Evolutionary conservation across 108 stramenopile genomes (phyloP).

Genomic region (Cylindrotheca fusiformis): DNA sequence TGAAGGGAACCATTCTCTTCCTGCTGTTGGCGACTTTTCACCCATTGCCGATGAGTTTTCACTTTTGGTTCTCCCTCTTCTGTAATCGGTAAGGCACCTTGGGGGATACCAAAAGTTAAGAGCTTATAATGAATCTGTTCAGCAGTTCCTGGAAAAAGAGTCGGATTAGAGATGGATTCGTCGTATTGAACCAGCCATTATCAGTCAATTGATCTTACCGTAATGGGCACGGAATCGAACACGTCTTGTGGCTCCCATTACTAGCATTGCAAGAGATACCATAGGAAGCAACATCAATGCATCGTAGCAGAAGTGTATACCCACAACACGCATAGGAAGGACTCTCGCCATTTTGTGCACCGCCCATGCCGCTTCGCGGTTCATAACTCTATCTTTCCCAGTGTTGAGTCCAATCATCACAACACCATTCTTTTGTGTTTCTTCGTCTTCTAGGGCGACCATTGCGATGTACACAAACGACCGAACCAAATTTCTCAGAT

Average conservation of each 20-base stretch:
- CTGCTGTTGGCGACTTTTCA: constrained; percentile 12
- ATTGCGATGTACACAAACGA: constrained; percentile 23
- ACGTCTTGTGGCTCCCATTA: constrained; percentile 14
- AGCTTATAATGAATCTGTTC: constrained; percentile 15
- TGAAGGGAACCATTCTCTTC: constrained; percentile 1
- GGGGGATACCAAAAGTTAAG: constrained; percentile 25
- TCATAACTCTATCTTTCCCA: constrained; percentile 9
- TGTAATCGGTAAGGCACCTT: constrained; percentile 13
- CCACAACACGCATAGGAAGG: constrained; percentile 6
- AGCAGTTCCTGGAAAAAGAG: constrained; percentile 1
- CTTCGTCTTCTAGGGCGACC: constrained; percentile 16
- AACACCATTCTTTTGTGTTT: constrained; percentile 18
- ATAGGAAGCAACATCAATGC: constrained; percentile 13
- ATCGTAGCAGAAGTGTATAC: constrained; percentile 30
- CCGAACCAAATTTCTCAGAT: constrained; percentile 15
- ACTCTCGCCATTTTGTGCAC: not conserved
- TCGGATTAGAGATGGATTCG: not conserved
- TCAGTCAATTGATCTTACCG: constrained; percentile 7
- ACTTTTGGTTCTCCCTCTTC: constrained; percentile 22
- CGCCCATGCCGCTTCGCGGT: constrained; percentile 14
- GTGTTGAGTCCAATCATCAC: constrained; percentile 22
- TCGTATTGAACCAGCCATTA: not conserved
- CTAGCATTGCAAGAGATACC: constrained; percentile 24
- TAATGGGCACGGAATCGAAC: constrained; percentile 22
- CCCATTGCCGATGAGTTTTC: constrained; percentile 21